Conservation (phyloP, 306 rosid species). For the Trifolium dubium region DNA sequence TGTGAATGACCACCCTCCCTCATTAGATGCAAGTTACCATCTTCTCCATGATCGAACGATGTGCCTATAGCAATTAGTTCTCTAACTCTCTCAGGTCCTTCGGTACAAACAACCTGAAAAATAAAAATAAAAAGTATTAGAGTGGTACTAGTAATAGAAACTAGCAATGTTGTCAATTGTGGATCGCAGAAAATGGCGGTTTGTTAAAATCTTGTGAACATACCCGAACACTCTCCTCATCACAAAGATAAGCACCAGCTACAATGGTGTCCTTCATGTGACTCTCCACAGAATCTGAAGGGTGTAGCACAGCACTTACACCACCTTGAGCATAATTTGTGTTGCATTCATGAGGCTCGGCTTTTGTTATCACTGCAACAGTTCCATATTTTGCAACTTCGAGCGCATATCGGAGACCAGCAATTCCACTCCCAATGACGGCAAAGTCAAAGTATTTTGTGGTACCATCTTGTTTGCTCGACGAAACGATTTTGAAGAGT, state of each 20-base stretch:
- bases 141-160: slow-evolving; percentile 12
- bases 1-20: slow-evolving; percentile 99
- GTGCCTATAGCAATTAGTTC: slow-evolving; percentile 94
- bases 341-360: slow-evolving; percentile 97
- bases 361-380: slow-evolving; percentile 94
- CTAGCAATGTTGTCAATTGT: neutral
- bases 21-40: slow-evolving; percentile 87
- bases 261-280: slow-evolving; percentile 93
- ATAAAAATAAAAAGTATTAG: slow-evolving; percentile 41
- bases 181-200: neutral
- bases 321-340: slow-evolving; percentile 99
- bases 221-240: slow-evolving; percentile 92
- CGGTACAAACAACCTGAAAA: slow-evolving; percentile 94
- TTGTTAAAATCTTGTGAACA: slow-evolving; percentile 34
- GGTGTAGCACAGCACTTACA: slow-evolving; percentile 91
- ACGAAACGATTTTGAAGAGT: slow-evolving; percentile 51
- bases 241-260: slow-evolving; percentile 95
- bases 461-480: slow-evolving; percentile 62
- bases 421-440: slow-evolving; percentile 91
- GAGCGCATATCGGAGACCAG: slow-evolving; percentile 93
- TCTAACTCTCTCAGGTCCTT: slow-evolving; percentile 92
- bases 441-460: slow-evolving; percentile 79
- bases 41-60: slow-evolving; percentile 90
- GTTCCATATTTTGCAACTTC: slow-evolving; percentile 90
- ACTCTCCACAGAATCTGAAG: slow-evolving; percentile 93